Percentiles rank a stretch among this genome's conserved stretches.
Evolutionary conservation across 768 basidiomycete genomes (phyloP).

Genomic region (Suillus clintonianus): DNA sequence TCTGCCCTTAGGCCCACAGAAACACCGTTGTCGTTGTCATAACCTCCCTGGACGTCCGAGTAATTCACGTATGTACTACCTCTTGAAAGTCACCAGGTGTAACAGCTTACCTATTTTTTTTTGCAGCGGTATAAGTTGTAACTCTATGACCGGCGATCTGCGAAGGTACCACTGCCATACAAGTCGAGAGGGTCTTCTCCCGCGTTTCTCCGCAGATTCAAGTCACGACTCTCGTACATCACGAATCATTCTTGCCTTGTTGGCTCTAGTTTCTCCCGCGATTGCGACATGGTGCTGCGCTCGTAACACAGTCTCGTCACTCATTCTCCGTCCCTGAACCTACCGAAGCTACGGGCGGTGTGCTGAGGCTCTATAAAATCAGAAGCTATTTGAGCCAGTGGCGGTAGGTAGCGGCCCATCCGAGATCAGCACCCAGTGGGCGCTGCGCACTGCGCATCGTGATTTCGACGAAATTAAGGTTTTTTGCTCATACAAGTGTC

Average conservation of each 20-base stretch:
- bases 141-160: neutral
- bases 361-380: neutral
- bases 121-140: neutral
- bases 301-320: constrained; percentile 50
- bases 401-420: too few relatives aligned
- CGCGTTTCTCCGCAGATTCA: neutral
- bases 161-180: neutral
- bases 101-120: neutral
- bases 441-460: neutral
- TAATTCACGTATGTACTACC: neutral
- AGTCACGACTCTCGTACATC: neutral
- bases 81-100: neutral
- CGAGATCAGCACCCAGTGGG: neutral
- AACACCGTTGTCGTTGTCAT: neutral
- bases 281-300: constrained; percentile 13
- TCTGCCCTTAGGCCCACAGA: neutral
- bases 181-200: neutral
- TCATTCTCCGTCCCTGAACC: constrained; percentile 54
- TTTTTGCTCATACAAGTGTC: neutral
- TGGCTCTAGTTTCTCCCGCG: constrained; percentile 20
- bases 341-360: constrained; percentile 43
- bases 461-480: neutral
- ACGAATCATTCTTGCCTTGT: constrained; percentile 8
- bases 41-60: neutral
- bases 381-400: neutral